phyloP scores from a whole-genome alignment of 2,329 filamentous ascomycete species.

The Rutstroemia sp. region DNA sequence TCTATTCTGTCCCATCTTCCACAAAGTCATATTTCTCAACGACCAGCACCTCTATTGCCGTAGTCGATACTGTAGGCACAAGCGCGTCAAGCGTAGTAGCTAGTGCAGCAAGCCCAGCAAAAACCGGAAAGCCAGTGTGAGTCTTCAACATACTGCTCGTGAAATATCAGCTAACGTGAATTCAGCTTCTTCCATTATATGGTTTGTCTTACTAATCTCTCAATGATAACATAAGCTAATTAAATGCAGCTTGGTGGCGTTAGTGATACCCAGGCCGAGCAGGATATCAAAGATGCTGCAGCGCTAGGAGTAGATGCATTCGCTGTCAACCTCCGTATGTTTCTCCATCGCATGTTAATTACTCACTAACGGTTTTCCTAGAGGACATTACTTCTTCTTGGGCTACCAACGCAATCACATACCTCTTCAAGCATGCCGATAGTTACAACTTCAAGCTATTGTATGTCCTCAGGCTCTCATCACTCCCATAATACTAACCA shows the following conservation, averaged over 20 bases:
- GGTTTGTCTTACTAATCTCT: background rate
- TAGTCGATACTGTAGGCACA: background rate
- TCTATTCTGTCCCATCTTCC: background rate
- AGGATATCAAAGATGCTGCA: constrained; percentile 13
- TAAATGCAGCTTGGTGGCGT: constrained; percentile 3
- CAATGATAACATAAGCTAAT: no score
- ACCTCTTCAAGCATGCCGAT: constrained; percentile 11
- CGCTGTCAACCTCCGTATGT: constrained; percentile 11
- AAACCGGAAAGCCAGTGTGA: constrained; percentile 10
- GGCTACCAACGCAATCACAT: constrained; percentile 2
- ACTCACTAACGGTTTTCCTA: no score
- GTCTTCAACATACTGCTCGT: background rate
- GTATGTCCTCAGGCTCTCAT: background rate
- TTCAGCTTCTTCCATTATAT: constrained; percentile 13
- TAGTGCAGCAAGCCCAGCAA: background rate
- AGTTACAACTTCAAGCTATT: constrained; percentile 13
- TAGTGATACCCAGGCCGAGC: constrained; percentile 11
- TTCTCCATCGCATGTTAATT: background rate
- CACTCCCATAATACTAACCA: background rate
- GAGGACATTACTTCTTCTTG: background rate
- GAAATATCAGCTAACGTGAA: background rate
- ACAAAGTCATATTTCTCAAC: background rate
- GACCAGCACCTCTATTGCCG: background rate
- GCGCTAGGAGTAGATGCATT: constrained; percentile 15
- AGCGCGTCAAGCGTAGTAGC: background rate